Conservation (phyloP, 2,329 filamentous ascomycete genomes). For the Aspergillus alliaceus region DNA sequence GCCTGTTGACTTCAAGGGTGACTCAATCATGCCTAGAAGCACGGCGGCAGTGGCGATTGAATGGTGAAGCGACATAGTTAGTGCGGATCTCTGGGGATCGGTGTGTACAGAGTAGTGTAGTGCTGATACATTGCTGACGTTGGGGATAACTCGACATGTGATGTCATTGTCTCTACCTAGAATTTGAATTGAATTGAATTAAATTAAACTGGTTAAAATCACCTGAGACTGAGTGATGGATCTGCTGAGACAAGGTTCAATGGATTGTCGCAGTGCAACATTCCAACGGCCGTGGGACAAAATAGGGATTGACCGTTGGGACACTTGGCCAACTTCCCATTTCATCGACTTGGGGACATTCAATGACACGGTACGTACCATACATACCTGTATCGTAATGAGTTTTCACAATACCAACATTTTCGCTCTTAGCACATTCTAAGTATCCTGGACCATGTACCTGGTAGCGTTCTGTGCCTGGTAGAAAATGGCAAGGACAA, state of each 20-base stretch:
- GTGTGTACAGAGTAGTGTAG: neutral
- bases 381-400: constrained; percentile 8
- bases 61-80: constrained; percentile 15
- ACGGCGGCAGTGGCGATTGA: constrained; percentile 13
- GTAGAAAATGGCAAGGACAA: neutral
- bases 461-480: neutral
- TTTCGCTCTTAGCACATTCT: neutral
- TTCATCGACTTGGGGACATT: constrained; percentile 3
- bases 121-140: constrained; percentile 2
- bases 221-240: neutral
- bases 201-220: no score
- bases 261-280: constrained; percentile 1
- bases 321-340: constrained; percentile 19
- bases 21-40: constrained; percentile 1
- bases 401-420: neutral
- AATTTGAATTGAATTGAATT: neutral
- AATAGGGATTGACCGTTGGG: constrained; percentile 6
- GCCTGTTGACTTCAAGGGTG: constrained; percentile 4
- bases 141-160: constrained; percentile 10
- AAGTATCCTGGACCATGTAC: neutral
- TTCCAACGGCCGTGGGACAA: neutral
- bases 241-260: neutral
- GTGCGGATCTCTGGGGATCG: constrained; percentile 16
- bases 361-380: neutral
- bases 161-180: constrained; percentile 2